phyloP scores from a whole-genome alignment of 108 stramenopile genomes.

The Hondaea fermentalgiana region DNA sequence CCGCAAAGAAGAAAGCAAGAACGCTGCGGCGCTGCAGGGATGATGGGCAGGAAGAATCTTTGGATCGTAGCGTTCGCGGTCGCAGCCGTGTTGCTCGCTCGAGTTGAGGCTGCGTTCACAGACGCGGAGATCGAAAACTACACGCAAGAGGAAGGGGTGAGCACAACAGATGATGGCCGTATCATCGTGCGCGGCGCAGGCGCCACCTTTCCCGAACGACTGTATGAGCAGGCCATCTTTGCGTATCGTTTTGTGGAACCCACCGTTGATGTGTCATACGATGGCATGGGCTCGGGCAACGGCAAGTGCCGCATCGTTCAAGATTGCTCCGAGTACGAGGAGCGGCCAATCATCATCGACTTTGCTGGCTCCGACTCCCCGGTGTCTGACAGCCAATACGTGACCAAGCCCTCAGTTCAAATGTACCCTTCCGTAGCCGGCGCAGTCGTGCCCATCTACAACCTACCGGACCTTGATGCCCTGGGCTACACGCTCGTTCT shows the following conservation, averaged over 20 bases:
- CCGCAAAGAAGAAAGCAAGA: too few species aligned
- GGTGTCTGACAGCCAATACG: not conserved
- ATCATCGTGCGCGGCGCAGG: not conserved
- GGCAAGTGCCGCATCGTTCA: not conserved
- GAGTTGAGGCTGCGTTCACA: too few species aligned
- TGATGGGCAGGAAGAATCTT: too few species aligned
- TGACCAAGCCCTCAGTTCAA: not conserved
- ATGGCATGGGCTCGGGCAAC: not conserved
- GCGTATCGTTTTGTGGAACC: not conserved
- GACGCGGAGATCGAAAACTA: not conserved
- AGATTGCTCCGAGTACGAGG: not conserved
- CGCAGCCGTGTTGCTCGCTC: too few species aligned
- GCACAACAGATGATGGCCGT: not conserved
- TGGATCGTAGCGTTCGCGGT: too few species aligned
- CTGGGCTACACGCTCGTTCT: not conserved
- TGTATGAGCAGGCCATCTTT: not conserved
- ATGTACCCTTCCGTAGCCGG: slow-evolving; percentile 1
- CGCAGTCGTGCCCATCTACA: not conserved
- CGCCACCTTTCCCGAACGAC: not conserved
- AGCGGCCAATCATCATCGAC: not conserved
- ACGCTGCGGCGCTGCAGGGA: too few species aligned
- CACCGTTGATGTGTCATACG: not conserved
- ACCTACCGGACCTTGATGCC: not conserved
- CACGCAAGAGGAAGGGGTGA: not conserved
- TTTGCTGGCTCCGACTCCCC: slow-evolving; percentile 7